Percentiles rank a stretch among this genome's conserved stretches.
Evolutionary conservation across 1,284 basidiomycete genomes (phyloP).

Genomic region (Ganoderma multipileum): DNA sequence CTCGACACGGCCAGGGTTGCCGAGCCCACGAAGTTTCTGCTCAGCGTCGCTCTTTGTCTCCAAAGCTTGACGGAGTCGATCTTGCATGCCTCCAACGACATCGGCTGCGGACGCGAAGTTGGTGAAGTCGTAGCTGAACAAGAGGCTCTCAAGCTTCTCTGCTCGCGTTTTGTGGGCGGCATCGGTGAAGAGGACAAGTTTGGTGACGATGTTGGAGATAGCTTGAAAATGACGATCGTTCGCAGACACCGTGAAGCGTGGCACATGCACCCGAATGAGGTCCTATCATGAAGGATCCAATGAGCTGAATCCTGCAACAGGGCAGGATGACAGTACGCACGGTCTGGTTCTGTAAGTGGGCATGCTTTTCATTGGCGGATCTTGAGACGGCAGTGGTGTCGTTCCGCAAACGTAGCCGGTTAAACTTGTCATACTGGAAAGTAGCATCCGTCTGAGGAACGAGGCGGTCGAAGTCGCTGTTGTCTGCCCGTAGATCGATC

Average conservation of each 20-base stretch:
- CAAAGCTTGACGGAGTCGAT: constrained; percentile 72
- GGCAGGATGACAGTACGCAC: constrained; percentile 44
- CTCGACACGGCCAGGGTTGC: constrained; percentile 56
- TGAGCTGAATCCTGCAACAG: constrained; percentile 4
- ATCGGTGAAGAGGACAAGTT: constrained; percentile 89
- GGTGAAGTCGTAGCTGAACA: constrained; percentile 92
- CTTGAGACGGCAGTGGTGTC: constrained; percentile 60
- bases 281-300: constrained; percentile 59
- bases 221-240: constrained; percentile 87
- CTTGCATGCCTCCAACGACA: constrained; percentile 80
- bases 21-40: constrained; percentile 45
- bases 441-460: constrained; percentile 90
- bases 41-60: constrained; percentile 66
- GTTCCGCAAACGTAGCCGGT: constrained; percentile 85
- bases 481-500: constrained; percentile 85
- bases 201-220: constrained; percentile 89
- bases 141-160: constrained; percentile 83
- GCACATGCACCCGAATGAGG: constrained; percentile 81
- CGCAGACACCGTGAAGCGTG: constrained; percentile 90
- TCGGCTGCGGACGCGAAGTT: constrained; percentile 74
- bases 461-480: constrained; percentile 85
- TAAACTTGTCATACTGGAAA: constrained; percentile 95
- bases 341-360: constrained; percentile 84
- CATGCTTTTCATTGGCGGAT: constrained; percentile 49
- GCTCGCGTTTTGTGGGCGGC: constrained; percentile 80